Conservation (phyloP, 179 eudicot genomes). For the Silene vulgaris region DNA sequence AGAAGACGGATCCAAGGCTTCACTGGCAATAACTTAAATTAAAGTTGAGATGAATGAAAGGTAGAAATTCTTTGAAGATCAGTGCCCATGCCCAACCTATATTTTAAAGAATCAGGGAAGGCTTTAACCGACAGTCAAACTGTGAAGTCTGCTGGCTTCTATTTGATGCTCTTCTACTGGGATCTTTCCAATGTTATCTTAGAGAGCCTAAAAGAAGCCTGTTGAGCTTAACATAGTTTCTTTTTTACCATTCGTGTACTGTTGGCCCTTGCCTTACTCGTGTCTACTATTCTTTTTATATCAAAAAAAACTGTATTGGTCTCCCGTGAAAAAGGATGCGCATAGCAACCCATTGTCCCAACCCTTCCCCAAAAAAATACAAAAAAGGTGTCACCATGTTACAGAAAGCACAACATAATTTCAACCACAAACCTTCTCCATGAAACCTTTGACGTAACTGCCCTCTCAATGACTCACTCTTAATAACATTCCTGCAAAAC, state of each 20-base stretch:
- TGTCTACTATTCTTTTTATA: too few species aligned
- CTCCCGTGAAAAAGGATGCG: neutral
- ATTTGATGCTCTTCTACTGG: constrained; percentile 5
- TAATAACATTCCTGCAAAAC: constrained; percentile 56
- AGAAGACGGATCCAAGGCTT: neutral
- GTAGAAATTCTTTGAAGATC: too few species aligned
- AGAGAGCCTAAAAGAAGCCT: too few species aligned
- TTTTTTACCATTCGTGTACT: too few species aligned
- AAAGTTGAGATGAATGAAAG: too few species aligned
- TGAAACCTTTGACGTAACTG: constrained; percentile 54
- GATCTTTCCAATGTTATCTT: too few species aligned
- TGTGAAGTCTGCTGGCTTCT: neutral
- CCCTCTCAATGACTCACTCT: constrained; percentile 41
- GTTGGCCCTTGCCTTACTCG: too few species aligned
- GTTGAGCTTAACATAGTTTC: too few species aligned
- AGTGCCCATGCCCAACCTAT: neutral
- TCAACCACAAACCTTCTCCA: constrained; percentile 42
- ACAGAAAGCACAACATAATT: neutral
- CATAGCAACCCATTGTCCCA: neutral
- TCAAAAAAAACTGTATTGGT: too few species aligned
- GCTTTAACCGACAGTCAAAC: neutral
- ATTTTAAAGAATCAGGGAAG: neutral
- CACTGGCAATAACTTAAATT: neutral
- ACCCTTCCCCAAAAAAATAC: too few species aligned
- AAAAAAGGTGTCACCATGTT: neutral